Evolutionary conservation across 305 asterid species (phyloP), one percentile per base, ranked within the genome.

Genomic region (Solanum hybrid): DNA sequence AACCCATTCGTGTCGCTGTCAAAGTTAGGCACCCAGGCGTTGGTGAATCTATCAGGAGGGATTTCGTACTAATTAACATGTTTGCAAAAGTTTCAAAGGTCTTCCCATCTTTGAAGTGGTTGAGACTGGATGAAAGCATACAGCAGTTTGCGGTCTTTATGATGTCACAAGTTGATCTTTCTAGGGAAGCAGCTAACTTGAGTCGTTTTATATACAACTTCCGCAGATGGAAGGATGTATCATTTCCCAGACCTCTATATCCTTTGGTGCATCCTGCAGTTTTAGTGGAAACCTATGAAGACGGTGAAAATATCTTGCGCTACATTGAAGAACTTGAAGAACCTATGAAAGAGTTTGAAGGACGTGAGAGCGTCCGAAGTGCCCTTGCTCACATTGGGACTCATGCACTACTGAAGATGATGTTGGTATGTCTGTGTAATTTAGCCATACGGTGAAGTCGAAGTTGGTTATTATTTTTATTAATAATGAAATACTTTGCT

Each of bases 11-110:
- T 64, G 99, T 96, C 85, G 98, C 98, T 69, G 98, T 96, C 61
- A 96, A 96, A 93, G 98, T 96, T 76, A 96, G 98, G 86, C 98
- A 96, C 91, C 98, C 99, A 85, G 99, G 99, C 80, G 98, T 96
- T 91, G 93, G 93, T 90, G 99, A 96, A 90, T 94, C 96, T 34
- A 95, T 96, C 80, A 96, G 96, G 78, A 93, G 98, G 92, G 99
- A 96, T 89, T 96, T 96, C 87, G n/a, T 92, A 29, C 91, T 96
- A 91, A 94, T 96, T 71, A 94, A 93, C 93, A 82, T 95, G 85
- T 93, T 95, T 92, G 98, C 99, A 42, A 94, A 94, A 90, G 90
- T 93, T 88, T 94, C 96, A 39, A 92, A 86, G 35, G 89, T 95
- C 87, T 75, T 95, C 87, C 98, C 99, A 51, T 89, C 96, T 4